Percentiles rank a stretch among this genome's conserved stretches.
These are phyloP conservation scores for Shiraia bambusicola DNA, from an alignment of 2,329 filamentous ascomycete species.

Conservation along the genomic window DNA sequence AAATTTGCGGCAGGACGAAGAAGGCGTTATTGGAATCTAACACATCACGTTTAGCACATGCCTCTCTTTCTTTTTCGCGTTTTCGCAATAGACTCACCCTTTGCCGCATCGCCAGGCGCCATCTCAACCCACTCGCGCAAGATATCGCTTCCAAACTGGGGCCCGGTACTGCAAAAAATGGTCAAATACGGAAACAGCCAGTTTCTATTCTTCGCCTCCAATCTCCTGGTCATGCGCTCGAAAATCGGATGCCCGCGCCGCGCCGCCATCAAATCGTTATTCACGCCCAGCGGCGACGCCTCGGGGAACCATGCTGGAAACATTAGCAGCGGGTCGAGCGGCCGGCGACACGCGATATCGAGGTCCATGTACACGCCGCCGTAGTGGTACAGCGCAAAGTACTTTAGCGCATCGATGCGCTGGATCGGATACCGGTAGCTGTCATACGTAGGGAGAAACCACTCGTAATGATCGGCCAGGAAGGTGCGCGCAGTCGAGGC, in stretches of 20 bases:
- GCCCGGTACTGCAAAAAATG: slow-evolving; percentile 35
- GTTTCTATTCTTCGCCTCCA: slow-evolving; percentile 15
- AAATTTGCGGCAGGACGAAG: slow-evolving; percentile 26
- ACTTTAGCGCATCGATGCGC: slow-evolving; percentile 28
- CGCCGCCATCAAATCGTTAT: slow-evolving; percentile 27
- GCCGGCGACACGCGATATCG: slow-evolving; percentile 22
- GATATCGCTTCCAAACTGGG: slow-evolving; percentile 29
- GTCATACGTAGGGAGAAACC: slow-evolving; percentile 24
- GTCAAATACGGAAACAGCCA: slow-evolving; percentile 30
- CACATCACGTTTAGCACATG: slow-evolving; percentile 1
- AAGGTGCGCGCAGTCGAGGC: slow-evolving; percentile 16
- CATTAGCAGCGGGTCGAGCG: slow-evolving; percentile 18
- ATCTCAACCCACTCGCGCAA: slow-evolving; percentile 22
- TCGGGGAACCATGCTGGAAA: slow-evolving; percentile 25
- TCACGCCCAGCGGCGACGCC: slow-evolving; percentile 22
- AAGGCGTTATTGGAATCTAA: slow-evolving; percentile 10
- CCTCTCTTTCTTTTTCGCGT: not conserved
- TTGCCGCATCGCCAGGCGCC: not conserved
- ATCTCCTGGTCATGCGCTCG: slow-evolving; percentile 16
- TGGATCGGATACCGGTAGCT: slow-evolving; percentile 29
- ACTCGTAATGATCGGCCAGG: slow-evolving; percentile 16
- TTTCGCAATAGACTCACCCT: not conserved
- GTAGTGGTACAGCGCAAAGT: slow-evolving; percentile 26
- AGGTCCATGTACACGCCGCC: slow-evolving; percentile 32
- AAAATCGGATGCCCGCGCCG: slow-evolving; percentile 22